These are phyloP conservation scores for Aciculosporium take DNA, from an alignment of 2,329 filamentous ascomycete genomes.

Conservation along the genomic window DNA sequence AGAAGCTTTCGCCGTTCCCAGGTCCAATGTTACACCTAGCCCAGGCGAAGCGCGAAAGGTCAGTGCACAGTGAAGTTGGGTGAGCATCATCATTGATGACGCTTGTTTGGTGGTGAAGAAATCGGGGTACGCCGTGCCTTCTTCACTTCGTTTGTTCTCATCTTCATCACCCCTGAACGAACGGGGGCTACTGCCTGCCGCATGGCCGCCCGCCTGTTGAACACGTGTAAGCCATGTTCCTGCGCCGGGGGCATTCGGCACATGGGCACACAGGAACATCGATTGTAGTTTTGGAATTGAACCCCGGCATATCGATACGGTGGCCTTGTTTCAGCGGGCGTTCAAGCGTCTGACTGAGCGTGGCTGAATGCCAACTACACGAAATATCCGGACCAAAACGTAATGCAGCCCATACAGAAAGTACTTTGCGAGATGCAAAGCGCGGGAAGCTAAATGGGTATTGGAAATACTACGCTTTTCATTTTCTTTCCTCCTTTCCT, in stretches of 20 bases:
- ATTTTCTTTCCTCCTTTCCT: neutral
- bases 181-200: neutral
- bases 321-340: constrained; percentile 1
- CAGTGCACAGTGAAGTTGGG: neutral
- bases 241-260: neutral
- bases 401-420: neutral
- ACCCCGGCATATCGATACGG: neutral
- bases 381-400: neutral
- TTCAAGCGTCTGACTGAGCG: neutral
- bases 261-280: neutral
- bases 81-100: neutral
- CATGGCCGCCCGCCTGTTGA: neutral
- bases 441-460: neutral
- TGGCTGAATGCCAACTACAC: neutral
- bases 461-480: neutral
- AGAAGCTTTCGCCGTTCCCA: neutral
- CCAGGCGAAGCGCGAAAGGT: neutral
- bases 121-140: neutral
- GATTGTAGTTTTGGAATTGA: neutral
- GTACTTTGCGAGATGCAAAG: neutral
- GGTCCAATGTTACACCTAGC: neutral
- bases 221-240: constrained; percentile 6
- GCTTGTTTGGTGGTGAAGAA: neutral
- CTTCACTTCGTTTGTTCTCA: neutral
- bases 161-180: constrained; percentile 1